phyloP scores from a whole-genome alignment of 2,329 filamentous ascomycete genomes.

The Laburnicola sp. region DNA sequence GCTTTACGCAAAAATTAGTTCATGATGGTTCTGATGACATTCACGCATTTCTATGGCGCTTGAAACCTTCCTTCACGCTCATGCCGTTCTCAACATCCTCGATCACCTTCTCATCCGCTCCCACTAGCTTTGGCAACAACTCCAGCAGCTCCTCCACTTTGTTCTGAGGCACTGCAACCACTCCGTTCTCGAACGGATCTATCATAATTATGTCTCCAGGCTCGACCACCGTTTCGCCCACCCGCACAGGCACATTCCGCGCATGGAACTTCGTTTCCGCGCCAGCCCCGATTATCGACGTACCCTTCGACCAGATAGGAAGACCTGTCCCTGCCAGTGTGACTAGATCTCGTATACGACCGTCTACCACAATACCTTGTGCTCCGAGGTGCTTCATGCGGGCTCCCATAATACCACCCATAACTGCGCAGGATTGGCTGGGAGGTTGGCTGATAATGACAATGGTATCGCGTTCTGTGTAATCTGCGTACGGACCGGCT shows the following conservation, averaged over 20 bases:
- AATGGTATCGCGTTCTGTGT: slow-evolving; percentile 62
- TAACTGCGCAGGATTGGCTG: slow-evolving; percentile 68
- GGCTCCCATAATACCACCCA: slow-evolving; percentile 76
- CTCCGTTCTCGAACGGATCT: slow-evolving; percentile 67
- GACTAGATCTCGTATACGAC: slow-evolving; percentile 67
- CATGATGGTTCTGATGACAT: neutral
- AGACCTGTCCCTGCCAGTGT: slow-evolving; percentile 61
- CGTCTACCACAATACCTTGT: slow-evolving; percentile 66
- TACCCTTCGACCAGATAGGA: slow-evolving; percentile 62
- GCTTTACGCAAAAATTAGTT: neutral
- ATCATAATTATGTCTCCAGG: slow-evolving; percentile 68
- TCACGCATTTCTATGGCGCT: slow-evolving; percentile 50
- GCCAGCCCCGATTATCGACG: slow-evolving; percentile 62
- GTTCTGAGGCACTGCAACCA: slow-evolving; percentile 67
- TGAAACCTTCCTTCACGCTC: slow-evolving; percentile 68
- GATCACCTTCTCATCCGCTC: slow-evolving; percentile 50
- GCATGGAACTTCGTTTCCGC: slow-evolving; percentile 61
- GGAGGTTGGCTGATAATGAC: slow-evolving; percentile 68
- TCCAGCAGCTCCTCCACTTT: slow-evolving; percentile 64
- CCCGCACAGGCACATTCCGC: slow-evolving; percentile 46
- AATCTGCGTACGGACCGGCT: slow-evolving; percentile 68
- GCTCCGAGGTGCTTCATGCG: slow-evolving; percentile 67
- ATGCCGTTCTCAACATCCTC: slow-evolving; percentile 65
- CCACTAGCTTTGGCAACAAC: slow-evolving; percentile 53
- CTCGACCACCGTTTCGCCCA: slow-evolving; percentile 45